Evolutionary conservation across 768 basidiomycete species (phyloP).

Genomic region (Clitopilus passeckerianus): DNA sequence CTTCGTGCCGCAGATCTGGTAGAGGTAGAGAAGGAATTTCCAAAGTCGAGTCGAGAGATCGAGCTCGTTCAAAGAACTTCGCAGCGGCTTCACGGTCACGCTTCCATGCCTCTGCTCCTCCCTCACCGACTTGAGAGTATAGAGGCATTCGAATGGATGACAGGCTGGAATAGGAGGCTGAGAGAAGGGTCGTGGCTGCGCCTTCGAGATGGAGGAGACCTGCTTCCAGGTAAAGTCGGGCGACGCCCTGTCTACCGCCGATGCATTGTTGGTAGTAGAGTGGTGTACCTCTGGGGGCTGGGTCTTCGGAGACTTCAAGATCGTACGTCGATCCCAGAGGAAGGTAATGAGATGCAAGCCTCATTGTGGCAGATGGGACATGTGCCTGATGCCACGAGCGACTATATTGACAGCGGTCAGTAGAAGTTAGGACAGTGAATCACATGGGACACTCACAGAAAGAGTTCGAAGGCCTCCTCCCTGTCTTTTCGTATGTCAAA

Average conservation of each 20-base stretch:
- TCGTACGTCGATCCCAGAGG: slow-evolving; percentile 46
- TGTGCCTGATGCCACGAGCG: slow-evolving; percentile 81
- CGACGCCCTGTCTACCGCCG: slow-evolving; percentile 63
- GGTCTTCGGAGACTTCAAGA: slow-evolving; percentile 26
- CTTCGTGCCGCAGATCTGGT: slow-evolving; percentile 21
- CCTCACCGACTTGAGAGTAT: slow-evolving; percentile 43
- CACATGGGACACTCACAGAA: slow-evolving; percentile 47
- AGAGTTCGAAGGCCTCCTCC: slow-evolving; percentile 78
- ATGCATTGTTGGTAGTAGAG: slow-evolving; percentile 63
- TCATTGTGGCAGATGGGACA: slow-evolving; percentile 71
- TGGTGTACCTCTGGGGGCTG: slow-evolving; percentile 43
- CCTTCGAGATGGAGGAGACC: slow-evolving; percentile 82
- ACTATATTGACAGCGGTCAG: slow-evolving; percentile 28
- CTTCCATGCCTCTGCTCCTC: slow-evolving; percentile 68
- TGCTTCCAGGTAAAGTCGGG: slow-evolving; percentile 73
- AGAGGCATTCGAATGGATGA: slow-evolving; percentile 71
- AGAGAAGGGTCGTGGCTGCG: slow-evolving; percentile 63
- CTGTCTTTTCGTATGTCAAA: slow-evolving; percentile 72
- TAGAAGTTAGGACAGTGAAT: not conserved
- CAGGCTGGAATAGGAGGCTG: slow-evolving; percentile 71
- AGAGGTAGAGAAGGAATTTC: slow-evolving; percentile 67
- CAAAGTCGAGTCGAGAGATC: slow-evolving; percentile 50
- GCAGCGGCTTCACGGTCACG: slow-evolving; percentile 68
- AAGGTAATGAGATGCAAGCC: slow-evolving; percentile 69
- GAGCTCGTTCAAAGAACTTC: slow-evolving; percentile 70